Evolutionary conservation across 1,284 basidiomycete species (phyloP).

Genomic region (Rhodotorula sp.): DNA sequence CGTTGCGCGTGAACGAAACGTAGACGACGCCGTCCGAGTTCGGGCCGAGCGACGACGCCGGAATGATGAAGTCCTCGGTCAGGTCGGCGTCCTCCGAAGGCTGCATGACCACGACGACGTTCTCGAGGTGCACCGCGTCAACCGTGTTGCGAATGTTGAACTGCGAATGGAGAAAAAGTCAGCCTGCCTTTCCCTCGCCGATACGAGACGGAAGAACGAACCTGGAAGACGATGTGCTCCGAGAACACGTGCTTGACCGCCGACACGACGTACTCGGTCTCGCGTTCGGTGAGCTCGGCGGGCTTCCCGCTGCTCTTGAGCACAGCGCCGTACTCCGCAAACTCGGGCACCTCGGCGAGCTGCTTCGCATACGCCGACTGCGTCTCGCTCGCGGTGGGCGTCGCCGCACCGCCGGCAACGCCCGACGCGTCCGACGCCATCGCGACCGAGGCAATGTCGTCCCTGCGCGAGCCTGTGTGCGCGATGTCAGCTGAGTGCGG

Average conservation of each 20-base stretch:
- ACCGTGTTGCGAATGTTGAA: conserved; percentile 99
- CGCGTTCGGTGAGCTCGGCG: conserved; percentile 86
- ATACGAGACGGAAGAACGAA: conserved; percentile 50
- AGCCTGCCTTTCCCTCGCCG: not conserved
- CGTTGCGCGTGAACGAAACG: conserved; percentile 86
- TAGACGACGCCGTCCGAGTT: conserved; percentile 82
- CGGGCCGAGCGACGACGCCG: conserved; percentile 68
- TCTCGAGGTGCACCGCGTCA: conserved; percentile 85
- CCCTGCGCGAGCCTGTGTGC: conserved; percentile 34
- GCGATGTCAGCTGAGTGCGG: no score
- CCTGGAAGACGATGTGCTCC: conserved; percentile 87
- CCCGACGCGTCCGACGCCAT: conserved; percentile 24
- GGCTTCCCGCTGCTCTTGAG: conserved; percentile 83
- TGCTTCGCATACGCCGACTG: conserved; percentile 85
- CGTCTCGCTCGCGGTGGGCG: conserved; percentile 71
- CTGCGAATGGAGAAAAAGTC: conserved; percentile 54
- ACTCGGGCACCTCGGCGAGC: conserved; percentile 81
- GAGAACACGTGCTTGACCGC: conserved; percentile 97
- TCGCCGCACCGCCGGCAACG: not conserved
- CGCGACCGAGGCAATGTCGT: conserved; percentile 27
- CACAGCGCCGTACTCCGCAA: conserved; percentile 80
- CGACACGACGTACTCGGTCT: conserved; percentile 96
- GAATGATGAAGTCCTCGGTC: conserved; percentile 94
- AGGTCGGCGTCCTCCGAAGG: conserved; percentile 68
- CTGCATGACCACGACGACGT: conserved; percentile 92